Percentiles rank a stretch among this genome's conserved stretches.
phyloP scores from a whole-genome alignment of 139 green algal genomes.

The Chlorella sp. region DNA sequence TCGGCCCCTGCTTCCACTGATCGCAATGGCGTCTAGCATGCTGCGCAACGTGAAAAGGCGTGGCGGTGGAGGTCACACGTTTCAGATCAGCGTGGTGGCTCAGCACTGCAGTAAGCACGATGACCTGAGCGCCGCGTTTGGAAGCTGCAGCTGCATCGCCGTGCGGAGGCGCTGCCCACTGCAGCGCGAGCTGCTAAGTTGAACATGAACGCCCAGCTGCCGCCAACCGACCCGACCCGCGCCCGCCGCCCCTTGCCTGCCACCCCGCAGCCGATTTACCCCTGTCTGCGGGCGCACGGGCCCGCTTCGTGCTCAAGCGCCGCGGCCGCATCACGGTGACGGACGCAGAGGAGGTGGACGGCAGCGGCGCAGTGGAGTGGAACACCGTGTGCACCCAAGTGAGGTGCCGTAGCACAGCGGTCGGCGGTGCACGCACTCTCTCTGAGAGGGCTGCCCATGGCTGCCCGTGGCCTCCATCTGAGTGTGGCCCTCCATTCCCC shows the following conservation, averaged over 20 bases:
- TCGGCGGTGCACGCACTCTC: too few relatives aligned
- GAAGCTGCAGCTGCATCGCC: not conserved
- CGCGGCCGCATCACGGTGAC: slow-evolving; percentile 13
- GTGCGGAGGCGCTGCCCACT: not conserved
- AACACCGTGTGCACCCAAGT: slow-evolving; percentile 12
- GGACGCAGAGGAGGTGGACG: slow-evolving; percentile 4
- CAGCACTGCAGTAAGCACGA: not conserved
- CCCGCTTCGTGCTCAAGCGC: slow-evolving; percentile 15
- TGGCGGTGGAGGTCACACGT: not conserved
- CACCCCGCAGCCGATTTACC: slow-evolving; percentile 17
- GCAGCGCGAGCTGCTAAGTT: too few relatives aligned
- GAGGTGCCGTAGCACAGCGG: too few relatives aligned
- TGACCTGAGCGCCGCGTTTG: not conserved
- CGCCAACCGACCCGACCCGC: not conserved
- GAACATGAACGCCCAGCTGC: too few relatives aligned
- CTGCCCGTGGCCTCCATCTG: too few relatives aligned
- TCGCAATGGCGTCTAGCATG: too few relatives aligned
- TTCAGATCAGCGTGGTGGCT: not conserved
- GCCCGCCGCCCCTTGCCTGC: not conserved
- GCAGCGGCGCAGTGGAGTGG: slow-evolving; percentile 8
- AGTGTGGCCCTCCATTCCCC: too few relatives aligned
- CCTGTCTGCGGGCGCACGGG: not conserved
- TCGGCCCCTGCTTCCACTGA: too few relatives aligned
- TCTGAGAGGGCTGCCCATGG: too few relatives aligned
- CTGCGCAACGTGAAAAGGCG: too few relatives aligned